Evolutionary conservation across 495 filamentous ascomycete species (phyloP), one percentile per base, ranked within the genome.

Genomic region (Podospora sp.): DNA sequence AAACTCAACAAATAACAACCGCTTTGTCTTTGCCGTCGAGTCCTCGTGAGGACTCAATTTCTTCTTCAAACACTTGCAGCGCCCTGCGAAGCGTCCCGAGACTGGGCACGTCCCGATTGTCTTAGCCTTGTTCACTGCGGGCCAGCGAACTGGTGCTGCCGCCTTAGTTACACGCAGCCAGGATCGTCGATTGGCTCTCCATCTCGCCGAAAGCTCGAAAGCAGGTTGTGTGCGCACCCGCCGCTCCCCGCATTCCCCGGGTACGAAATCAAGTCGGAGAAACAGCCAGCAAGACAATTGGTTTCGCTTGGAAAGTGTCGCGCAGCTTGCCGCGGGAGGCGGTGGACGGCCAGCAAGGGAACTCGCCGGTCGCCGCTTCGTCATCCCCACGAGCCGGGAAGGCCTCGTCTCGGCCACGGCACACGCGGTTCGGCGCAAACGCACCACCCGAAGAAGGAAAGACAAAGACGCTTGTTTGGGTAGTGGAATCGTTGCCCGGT

Each of bases 101-200:
- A 22, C 52, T 26, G 2, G 52, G 52, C 8, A 2, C 52, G 52
- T n/a, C 7, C 52, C 52, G 52, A 55, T 56, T 24, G 52, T 24
- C 3, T 8, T 56, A 56, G 52, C 20, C 51, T 24, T 12, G 52
- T 20, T 7, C 52, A 22, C 21, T 27, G 52, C 20, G n/a, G 21
- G 52, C 8, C 21, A 12, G 29, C 29, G 29, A 33, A 33, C 52
- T 27, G 52, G 6, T 56, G 52, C 25, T 33, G 56, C 50, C 21
- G 62, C 20, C 49, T 51, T 24, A 16, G 56, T 59, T n/a, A 33
- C 56, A 59, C 40, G 40, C 57, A 65, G 36, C 56, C 35, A 66
- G 56, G 61, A 63, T 63, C 49, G 40, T 51, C 61, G 61, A 63
- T 63, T 63, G 61, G 61, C 61, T 63, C 36, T 29, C 22, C n/a